Evolutionary conservation across 2,329 filamentous ascomycete genomes (phyloP).

Genomic region (Pseudogymnoascus sp.): DNA sequence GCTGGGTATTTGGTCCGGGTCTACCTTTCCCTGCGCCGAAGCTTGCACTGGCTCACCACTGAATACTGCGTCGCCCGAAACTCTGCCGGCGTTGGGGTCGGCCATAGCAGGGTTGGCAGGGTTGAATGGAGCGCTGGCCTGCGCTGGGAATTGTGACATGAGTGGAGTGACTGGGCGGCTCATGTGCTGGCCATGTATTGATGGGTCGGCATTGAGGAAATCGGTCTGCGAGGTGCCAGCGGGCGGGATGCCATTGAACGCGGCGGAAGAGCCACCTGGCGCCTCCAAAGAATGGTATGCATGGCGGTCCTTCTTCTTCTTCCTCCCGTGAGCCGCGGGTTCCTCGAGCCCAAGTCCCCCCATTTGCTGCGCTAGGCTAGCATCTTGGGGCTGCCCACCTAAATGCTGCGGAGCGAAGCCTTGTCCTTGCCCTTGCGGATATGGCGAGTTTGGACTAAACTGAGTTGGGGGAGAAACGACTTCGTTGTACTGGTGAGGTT

Average conservation of each 20-base stretch:
- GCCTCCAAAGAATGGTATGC: slow-evolving; percentile 83
- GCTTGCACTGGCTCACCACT: slow-evolving; percentile 46
- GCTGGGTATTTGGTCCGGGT: slow-evolving; percentile 88
- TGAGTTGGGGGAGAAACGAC: slow-evolving; percentile 5
- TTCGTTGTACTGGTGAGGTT: slow-evolving; percentile 17
- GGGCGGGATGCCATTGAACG: slow-evolving; percentile 62
- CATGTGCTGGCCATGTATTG: slow-evolving; percentile 38
- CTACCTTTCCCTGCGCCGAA: slow-evolving; percentile 66
- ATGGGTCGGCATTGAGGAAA: slow-evolving; percentile 51
- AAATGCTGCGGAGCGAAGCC: slow-evolving; percentile 28
- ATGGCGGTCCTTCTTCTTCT: slow-evolving; percentile 91
- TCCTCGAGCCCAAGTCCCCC: slow-evolving; percentile 62
- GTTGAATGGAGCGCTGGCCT: slow-evolving; percentile 46
- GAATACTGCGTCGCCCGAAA: slow-evolving; percentile 26
- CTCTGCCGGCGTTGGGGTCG: slow-evolving; percentile 20
- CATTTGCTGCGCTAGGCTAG: slow-evolving; percentile 63
- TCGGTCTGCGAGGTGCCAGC: slow-evolving; percentile 46
- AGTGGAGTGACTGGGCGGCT: slow-evolving; percentile 38
- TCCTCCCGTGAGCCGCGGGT: slow-evolving; percentile 43
- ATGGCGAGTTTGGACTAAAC: slow-evolving; percentile 12
- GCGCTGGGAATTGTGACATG: slow-evolving; percentile 55
- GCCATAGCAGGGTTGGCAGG: slow-evolving; percentile 33
- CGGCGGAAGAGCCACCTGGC: slow-evolving; percentile 56
- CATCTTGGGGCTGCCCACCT: slow-evolving; percentile 36
- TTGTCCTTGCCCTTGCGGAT: slow-evolving; percentile 26